Percentiles rank a stretch among this genome's conserved stretches.
Evolutionary conservation across 441 rosid genomes (phyloP).

Genomic region (Arabidopsis lyrata): DNA sequence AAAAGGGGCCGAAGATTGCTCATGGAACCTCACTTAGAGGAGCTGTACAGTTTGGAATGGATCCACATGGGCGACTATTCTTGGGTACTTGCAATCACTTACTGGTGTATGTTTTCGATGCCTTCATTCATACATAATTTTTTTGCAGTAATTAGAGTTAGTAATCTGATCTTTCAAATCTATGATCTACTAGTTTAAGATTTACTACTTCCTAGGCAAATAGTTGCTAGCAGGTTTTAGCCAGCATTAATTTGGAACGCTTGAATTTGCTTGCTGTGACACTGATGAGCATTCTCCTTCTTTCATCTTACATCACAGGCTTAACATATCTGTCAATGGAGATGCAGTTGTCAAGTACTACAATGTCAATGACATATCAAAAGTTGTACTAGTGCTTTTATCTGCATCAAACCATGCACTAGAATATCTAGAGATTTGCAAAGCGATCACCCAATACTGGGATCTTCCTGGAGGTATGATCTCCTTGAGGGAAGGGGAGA

Average conservation of each 20-base stretch:
- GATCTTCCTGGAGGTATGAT: conserved; percentile 52
- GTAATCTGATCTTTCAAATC: conserved; percentile 10
- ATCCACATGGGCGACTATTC: conserved; percentile 75
- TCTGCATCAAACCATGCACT: conserved; percentile 57
- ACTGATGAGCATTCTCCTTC: conserved; percentile 13
- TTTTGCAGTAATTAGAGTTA: conserved; percentile 1
- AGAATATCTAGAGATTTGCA: conserved; percentile 63
- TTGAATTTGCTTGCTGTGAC: conserved; percentile 12
- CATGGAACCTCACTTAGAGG: conserved; percentile 74
- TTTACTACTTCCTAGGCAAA: conserved; percentile 26
- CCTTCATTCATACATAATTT: conserved; percentile 10
- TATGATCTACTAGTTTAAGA: conserved; percentile 2
- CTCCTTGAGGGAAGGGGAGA: conserved; percentile 44
- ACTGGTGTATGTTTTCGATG: conserved; percentile 78
- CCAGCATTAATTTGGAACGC: conserved; percentile 9
- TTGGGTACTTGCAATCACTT: conserved; percentile 87
- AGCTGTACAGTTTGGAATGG: conserved; percentile 79
- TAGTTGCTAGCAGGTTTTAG: conserved; percentile 5
- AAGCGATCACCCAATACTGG: conserved; percentile 72
- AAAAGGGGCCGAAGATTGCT: conserved; percentile 58
- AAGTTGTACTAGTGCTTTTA: conserved; percentile 62
- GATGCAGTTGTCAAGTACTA: conserved; percentile 63
- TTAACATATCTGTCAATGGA: conserved; percentile 51
- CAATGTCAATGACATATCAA: conserved; percentile 66
- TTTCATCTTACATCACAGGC: conserved; percentile 53